These are phyloP conservation scores for Lachancea dasiensis DNA, from an alignment of 805 yeast species.

Conservation along the genomic window DNA sequence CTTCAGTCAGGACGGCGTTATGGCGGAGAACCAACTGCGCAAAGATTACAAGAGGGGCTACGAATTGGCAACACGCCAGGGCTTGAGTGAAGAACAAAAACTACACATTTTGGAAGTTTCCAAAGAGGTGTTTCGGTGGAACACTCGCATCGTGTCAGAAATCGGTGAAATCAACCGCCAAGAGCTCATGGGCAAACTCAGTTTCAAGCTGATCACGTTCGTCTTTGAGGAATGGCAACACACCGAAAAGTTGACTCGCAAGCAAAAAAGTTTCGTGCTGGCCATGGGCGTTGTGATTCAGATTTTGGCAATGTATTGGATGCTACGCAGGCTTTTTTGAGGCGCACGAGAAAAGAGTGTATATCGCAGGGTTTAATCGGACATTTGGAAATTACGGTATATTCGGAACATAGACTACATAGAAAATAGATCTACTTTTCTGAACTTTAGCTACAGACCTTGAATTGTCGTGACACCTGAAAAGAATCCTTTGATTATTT, in stretches of 20 bases:
- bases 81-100: constrained; percentile 66
- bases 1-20: constrained; percentile 51
- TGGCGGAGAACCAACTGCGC: constrained; percentile 61
- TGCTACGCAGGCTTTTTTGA: constrained; percentile 10
- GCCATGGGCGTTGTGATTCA: constrained; percentile 11
- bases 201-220: constrained; percentile 43
- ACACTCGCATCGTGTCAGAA: constrained; percentile 55
- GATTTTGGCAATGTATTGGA: constrained; percentile 10
- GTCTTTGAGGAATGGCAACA: constrained; percentile 30
- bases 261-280: constrained; percentile 10
- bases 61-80: constrained; percentile 68
- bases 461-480: background rate
- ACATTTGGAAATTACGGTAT: too few relatives aligned
- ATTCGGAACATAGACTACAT: too few relatives aligned
- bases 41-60: constrained; percentile 65
- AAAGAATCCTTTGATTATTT: background rate
- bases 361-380: too few relatives aligned
- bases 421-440: too few relatives aligned
- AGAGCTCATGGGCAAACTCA: constrained; percentile 48
- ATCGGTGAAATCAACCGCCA: constrained; percentile 59
- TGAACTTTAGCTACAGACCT: too few relatives aligned
- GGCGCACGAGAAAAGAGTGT: too few relatives aligned
- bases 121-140: constrained; percentile 56
- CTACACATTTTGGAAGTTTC: constrained; percentile 63
- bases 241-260: constrained; percentile 18